Conservation (phyloP, 1,284 basidiomycete species). For the Paramarasmius palmivorus region DNA sequence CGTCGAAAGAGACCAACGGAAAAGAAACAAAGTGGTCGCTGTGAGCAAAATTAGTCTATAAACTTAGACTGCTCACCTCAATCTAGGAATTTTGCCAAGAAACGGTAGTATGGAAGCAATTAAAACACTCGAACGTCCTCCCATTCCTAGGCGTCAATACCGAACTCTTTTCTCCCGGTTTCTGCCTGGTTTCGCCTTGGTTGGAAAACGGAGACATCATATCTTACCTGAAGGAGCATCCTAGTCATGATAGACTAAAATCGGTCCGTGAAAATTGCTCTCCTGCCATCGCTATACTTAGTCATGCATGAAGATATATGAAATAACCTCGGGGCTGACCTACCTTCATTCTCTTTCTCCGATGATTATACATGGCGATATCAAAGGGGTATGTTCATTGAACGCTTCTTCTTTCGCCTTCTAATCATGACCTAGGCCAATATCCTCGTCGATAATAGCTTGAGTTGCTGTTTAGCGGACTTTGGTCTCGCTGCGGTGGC, state of each 20-base stretch:
- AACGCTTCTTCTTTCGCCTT: no score
- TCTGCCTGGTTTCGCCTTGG: conserved; percentile 16
- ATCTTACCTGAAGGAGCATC: conserved; percentile 10
- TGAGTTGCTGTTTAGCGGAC: neutral
- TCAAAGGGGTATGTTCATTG: neutral
- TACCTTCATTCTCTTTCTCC: neutral
- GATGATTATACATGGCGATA: conserved; percentile 1
- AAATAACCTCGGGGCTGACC: neutral
- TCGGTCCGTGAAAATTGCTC: neutral
- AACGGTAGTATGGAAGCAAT: conserved; percentile 15
- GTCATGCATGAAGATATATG: neutral
- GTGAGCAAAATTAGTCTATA: neutral
- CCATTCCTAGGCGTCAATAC: conserved; percentile 15
- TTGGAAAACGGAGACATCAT: conserved; percentile 14
- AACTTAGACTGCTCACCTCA: neutral
- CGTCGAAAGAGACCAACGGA: neutral
- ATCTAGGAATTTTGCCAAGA: conserved; percentile 15
- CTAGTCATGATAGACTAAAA: conserved; percentile 6
- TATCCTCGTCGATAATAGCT: neutral
- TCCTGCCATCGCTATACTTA: no score
- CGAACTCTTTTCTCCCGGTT: conserved; percentile 7
- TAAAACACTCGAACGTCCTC: conserved; percentile 15
- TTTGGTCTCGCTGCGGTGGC: neutral
- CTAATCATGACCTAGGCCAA: neutral
- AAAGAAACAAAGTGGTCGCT: neutral